Evolutionary conservation across 306 rosid genomes (phyloP).

Genomic region (Inga laurina): DNA sequence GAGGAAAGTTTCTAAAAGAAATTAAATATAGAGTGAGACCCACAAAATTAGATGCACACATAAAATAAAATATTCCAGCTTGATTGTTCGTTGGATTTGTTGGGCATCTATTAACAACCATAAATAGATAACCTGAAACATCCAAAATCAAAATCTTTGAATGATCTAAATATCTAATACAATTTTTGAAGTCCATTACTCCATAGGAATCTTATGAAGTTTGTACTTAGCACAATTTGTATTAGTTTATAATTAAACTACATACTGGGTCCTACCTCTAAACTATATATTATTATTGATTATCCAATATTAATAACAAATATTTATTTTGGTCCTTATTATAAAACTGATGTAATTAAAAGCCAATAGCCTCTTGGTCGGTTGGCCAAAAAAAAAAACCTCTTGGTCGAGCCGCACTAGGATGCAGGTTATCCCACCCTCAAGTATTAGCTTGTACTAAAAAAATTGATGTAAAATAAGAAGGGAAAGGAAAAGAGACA

Average conservation of each 20-base stretch:
- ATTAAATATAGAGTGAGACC: background rate
- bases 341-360: no score
- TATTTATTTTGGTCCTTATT: no score
- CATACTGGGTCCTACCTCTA: background rate
- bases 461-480: no score
- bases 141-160: slow-evolving; percentile 55
- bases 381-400: no score
- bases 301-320: no score
- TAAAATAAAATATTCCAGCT: slow-evolving; percentile 1
- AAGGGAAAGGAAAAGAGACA: no score
- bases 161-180: slow-evolving; percentile 48
- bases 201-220: slow-evolving; percentile 42
- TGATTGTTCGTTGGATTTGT: slow-evolving; percentile 27
- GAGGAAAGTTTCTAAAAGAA: background rate
- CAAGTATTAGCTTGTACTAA: no score
- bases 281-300: background rate
- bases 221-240: background rate
- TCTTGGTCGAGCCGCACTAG: no score
- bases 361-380: no score
- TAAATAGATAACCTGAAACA: slow-evolving; percentile 27
- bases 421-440: no score
- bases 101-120: slow-evolving; percentile 21
- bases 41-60: background rate
- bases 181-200: slow-evolving; percentile 11
- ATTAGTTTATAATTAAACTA: no score